Conservation (phyloP, 768 basidiomycete species). For the Lentinula sp. region DNA sequence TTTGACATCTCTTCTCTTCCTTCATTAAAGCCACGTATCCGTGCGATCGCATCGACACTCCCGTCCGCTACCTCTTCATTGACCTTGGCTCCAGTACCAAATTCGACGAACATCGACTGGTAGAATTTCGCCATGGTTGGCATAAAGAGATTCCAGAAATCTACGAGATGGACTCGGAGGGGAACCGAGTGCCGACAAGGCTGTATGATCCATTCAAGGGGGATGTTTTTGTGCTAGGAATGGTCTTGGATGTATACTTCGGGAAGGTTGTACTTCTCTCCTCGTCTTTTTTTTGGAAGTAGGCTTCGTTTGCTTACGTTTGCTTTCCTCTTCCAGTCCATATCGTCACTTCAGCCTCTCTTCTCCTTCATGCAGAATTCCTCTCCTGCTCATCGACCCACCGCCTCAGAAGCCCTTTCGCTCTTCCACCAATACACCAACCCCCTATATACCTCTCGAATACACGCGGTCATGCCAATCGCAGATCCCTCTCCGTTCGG, state of each 20-base stretch:
- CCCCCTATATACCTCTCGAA: background rate
- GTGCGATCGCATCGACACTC: background rate
- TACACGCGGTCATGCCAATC: background rate
- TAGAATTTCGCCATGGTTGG: background rate
- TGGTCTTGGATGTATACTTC: background rate
- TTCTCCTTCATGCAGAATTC: background rate
- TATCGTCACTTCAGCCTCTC: background rate
- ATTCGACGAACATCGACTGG: background rate
- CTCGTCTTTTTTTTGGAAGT: background rate
- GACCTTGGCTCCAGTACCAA: conserved; percentile 1
- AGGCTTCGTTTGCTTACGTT: background rate
- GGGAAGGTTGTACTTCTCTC: background rate
- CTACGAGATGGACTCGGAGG: background rate
- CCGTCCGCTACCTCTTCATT: background rate
- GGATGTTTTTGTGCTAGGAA: background rate
- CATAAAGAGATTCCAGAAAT: background rate
- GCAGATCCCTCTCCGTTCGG: background rate
- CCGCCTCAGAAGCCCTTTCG: background rate
- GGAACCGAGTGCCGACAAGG: background rate
- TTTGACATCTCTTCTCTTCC: background rate
- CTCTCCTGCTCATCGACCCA: background rate
- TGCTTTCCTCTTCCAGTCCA: background rate
- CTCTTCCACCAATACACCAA: background rate
- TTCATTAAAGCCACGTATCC: background rate
- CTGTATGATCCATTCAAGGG: conserved; percentile 1